These are phyloP conservation scores for Umbellularia californica DNA, from an alignment of 164 flowering plant genomes.

Conservation along the genomic window DNA sequence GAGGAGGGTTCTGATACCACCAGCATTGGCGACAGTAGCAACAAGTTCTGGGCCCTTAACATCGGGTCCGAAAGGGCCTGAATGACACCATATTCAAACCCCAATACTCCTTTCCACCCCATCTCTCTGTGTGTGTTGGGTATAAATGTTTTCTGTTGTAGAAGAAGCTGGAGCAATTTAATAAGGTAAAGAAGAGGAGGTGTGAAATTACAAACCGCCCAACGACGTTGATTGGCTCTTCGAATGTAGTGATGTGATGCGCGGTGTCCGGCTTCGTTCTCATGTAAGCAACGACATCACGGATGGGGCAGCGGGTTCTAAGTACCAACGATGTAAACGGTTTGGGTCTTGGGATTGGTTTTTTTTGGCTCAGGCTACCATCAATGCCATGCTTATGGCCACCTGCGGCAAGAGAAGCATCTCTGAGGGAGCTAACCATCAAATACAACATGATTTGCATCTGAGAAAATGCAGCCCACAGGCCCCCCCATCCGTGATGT, in stretches of 20 bases:
- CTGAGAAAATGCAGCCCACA: too few species aligned
- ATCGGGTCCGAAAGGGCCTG: slow-evolving; percentile 86
- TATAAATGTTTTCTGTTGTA: not conserved
- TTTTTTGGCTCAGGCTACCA: too few species aligned
- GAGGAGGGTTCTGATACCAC: slow-evolving; percentile 71
- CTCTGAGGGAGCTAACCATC: too few species aligned
- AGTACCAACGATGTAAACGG: too few species aligned
- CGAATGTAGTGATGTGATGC: not conserved
- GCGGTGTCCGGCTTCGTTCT: not conserved
- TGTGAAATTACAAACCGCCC: not conserved
- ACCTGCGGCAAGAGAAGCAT: too few species aligned
- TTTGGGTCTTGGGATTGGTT: too few species aligned
- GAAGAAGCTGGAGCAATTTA: not conserved
- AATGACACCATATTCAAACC: slow-evolving; percentile 82
- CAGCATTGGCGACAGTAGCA: slow-evolving; percentile 87
- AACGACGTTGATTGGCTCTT: not conserved
- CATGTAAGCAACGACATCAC: not conserved
- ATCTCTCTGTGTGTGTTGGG: not conserved
- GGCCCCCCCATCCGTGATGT: not conserved
- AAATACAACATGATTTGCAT: too few species aligned
- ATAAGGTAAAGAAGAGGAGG: not conserved
- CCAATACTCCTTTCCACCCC: slow-evolving; percentile 78
- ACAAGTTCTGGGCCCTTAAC: slow-evolving; percentile 87
- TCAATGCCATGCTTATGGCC: too few species aligned
- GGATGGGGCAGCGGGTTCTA: not conserved